These are phyloP conservation scores for Globisporangium yorkense DNA, from an alignment of 352 stramenopile species.

Conservation along the genomic window DNA sequence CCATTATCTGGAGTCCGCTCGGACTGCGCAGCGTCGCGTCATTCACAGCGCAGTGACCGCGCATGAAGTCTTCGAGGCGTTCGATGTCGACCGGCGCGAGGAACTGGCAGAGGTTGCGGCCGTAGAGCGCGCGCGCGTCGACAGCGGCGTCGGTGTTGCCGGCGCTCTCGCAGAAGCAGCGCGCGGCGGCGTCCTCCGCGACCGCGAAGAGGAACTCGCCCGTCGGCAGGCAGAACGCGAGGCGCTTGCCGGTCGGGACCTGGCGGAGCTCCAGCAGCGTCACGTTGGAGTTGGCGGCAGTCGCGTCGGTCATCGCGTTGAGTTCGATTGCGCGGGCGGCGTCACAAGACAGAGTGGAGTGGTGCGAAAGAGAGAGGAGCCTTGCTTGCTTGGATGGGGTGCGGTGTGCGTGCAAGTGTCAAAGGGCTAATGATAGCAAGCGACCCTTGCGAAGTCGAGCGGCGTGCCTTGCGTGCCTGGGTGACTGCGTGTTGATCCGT, in stretches of 20 bases:
- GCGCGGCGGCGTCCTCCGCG: constrained; percentile 30
- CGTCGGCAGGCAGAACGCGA: constrained; percentile 63
- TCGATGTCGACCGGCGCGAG: constrained; percentile 48
- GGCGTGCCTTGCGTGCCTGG: background rate
- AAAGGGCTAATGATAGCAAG: constrained; percentile 2
- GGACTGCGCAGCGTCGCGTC: constrained; percentile 13
- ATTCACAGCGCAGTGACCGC: constrained; percentile 17
- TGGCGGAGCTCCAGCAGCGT: constrained; percentile 64
- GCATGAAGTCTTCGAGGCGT: constrained; percentile 54
- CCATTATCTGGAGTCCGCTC: constrained; percentile 36
- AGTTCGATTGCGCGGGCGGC: background rate
- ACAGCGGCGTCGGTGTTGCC: background rate
- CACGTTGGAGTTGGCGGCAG: constrained; percentile 44
- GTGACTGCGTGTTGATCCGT: background rate
- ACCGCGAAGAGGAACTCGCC: constrained; percentile 77
- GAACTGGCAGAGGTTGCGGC: constrained; percentile 56
- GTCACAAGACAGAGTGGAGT: background rate
- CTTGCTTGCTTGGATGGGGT: too few relatives aligned
- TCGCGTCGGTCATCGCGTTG: constrained; percentile 3
- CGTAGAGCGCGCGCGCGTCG: constrained; percentile 44
- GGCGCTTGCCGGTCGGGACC: constrained; percentile 31
- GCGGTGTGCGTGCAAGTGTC: too few relatives aligned
- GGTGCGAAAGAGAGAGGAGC: too few relatives aligned
- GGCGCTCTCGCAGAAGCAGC: constrained; percentile 22
- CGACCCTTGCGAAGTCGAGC: background rate